Base-by-base conservation (phyloP, 176 grass and related monocot genomes). In the sorghum (Sorghum bicolor) region DNA sequence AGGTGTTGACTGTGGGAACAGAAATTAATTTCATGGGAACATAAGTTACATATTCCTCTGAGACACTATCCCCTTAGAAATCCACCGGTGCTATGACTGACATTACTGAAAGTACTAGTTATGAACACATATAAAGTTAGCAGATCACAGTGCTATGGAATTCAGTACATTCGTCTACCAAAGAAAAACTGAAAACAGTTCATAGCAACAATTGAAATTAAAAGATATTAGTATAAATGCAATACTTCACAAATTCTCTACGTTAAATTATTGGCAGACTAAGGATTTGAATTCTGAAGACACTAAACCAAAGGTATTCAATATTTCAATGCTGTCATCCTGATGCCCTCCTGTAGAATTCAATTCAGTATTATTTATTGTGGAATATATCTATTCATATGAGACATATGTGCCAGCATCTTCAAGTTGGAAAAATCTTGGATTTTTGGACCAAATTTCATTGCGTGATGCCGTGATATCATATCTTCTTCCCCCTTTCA, bases 271-370 rank as follows among this genome's bases (percentile, higher is more conserved):
- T 60, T 26, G 26, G 10, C 30, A 82, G 28, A 29, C 14, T 60
- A 55, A 78, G 44, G 11, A 38, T 38, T 38, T 57, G 0, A 57
- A 6, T 70, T 70, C 2, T 50, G 53, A 22, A 28, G 33, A 34
- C 15, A 74, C 47, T 66, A 79, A 58, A 78, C 31, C 66, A 41
- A 83, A 83, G 17, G 45, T 74, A 74, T 63, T 55, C 17, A 45
- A 62, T 43, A 71, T 52, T 25, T 75, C 64, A 41, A 64, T 71
- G 44, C 26, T 71, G 36, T 65, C 64, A 86, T 58, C 32, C 64
- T 39, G 48, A 67, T 84, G 31, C 55, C n/a, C 40, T 33, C 25
- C 77, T 76, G 75, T 57, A 67, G 16, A 84, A 60, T 62, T 62
- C 41, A 48, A 19, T 28, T 73, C 44, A 80, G 15, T 30, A 80